Base-by-base conservation (phyloP, 371 early-diverging fungal species). In the Mortierella sp. region DNA sequence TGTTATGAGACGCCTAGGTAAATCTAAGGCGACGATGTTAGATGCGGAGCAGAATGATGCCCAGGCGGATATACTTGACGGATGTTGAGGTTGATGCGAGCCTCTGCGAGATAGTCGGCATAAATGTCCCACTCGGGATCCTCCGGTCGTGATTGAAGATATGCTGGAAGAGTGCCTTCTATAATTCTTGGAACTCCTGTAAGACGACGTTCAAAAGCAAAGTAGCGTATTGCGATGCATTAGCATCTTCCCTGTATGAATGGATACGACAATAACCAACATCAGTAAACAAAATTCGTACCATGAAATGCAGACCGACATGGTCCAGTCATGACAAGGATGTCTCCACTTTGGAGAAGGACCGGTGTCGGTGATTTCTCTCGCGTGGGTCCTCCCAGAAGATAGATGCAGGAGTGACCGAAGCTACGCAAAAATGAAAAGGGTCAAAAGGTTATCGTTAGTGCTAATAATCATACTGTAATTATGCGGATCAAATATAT, bases 321-420 rank as follows among this genome's bases (percentile, higher is more conserved):
- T 3, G 83, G 81, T 17, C 92, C 93, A 44, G 91, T 89, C 95
- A 95, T 94, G 26, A 92, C 87, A 48, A 95, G 72, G n/a, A 93
- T 82, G 63, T 97, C 96, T 3, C 97, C 97, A 62, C 91, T 90
- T 39, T 82, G 84, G 17, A 97, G 79, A 6, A 83, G 72, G 24
- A 95, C 68, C 1, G 95, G 84, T 0, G 87, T 86, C 0, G 95
- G 94, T 24, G 66, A 59, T 0, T 63, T 83, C 28, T 93, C 92
- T 21, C 90, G 79, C 6, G 88, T 87, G 26, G 70, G 51, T 0
- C 90, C 91, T 4, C 96, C 96, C 24, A 95, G 82, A 15, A 96
- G 83, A 75, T 90, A 95, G 30, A 96, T 86, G 64, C 94, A 91
- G 7, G 87, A 80, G 59, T 92, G 84, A 4, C 97, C 95, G 57